Percentiles rank a stretch among this genome's conserved stretches.
These are phyloP conservation scores for Cupressus sempervirens DNA, from an alignment of 75 land plant species.

Conservation along the genomic window DNA sequence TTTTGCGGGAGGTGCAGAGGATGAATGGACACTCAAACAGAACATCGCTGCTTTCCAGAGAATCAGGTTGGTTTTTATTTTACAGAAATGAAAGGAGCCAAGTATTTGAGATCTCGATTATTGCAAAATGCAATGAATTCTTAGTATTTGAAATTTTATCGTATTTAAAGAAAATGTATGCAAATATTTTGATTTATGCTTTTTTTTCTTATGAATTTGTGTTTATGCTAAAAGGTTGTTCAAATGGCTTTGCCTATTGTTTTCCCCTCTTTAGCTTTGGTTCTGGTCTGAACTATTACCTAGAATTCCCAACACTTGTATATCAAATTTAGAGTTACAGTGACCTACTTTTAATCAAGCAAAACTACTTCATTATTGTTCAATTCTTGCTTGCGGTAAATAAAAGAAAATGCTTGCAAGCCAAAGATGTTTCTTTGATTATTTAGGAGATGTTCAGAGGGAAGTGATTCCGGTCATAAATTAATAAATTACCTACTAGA, in stretches of 20 bases:
- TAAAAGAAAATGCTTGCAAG: too few species aligned
- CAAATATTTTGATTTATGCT: neutral
- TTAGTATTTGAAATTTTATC: neutral
- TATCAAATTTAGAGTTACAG: too few species aligned
- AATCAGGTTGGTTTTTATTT: conserved; percentile 34
- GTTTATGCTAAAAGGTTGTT: neutral
- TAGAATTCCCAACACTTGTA: neutral
- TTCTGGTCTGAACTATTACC: neutral
- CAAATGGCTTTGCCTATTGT: neutral
- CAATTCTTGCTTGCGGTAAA: too few species aligned
- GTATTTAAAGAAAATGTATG: neutral
- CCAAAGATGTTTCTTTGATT: too few species aligned
- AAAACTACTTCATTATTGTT: too few species aligned
- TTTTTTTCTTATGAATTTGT: neutral
- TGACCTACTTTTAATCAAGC: too few species aligned
- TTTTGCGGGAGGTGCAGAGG: conserved; percentile 67
- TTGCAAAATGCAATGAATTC: neutral
- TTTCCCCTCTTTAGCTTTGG: neutral
- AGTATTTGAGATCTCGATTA: neutral
- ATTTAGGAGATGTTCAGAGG: too few species aligned
- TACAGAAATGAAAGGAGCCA: neutral
- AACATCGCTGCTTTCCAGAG: conserved; percentile 53
- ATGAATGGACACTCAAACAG: conserved; percentile 57
- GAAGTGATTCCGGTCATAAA: too few species aligned
- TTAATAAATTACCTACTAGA: too few species aligned